Base-by-base conservation (phyloP, 2,329 filamentous ascomycete species). In the Exophiala mesophila region DNA sequence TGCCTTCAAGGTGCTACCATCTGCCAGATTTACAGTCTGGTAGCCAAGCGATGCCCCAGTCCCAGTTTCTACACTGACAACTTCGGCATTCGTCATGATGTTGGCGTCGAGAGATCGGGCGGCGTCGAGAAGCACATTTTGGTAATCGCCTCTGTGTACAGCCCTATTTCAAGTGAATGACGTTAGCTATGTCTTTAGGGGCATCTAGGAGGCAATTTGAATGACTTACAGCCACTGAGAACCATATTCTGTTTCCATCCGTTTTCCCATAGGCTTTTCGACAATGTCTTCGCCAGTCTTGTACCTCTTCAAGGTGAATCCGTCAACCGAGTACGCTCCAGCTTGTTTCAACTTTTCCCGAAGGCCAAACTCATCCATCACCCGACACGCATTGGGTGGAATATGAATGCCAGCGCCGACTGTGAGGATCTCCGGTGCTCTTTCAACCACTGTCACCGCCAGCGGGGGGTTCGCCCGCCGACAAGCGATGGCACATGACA, bases 401-500 rank as follows among this genome's bases (percentile, higher is more conserved):
- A 59, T 55, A 31, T 59, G 58, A 28, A 59, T 59, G 4, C 58
- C 58, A 2, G 58, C 56, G 1, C 58, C 58, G 16, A 56, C 44
- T 26, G 57, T 33, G 6, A 36, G 20, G 13, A 57, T 41, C 23
- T 54, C 41, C 1, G 43, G 16, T 1, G 49, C 44, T 15, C 47
- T 36, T 35, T 60, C 58, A 4, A 60, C 39, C 5, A 60, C 38
- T 10, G 44, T 24, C 1, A 60, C 57, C 2, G 52, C 33, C 8
- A 58, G 21, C 12, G 44, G 44, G 9, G 39, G 44, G 1, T 43
- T 48, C 21, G 40, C 36, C 9, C 42, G 46, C 3, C 54, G 47
- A 46, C 57, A 57, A 5, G 55, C 51, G 16, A 59, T 57, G 7
- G 57, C 54, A 31, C 57, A 59, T 12, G 67, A 64, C 5, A 69